These are phyloP conservation scores for Piloderma croceum DNA, from an alignment of 768 basidiomycete genomes.

Conservation along the genomic window DNA sequence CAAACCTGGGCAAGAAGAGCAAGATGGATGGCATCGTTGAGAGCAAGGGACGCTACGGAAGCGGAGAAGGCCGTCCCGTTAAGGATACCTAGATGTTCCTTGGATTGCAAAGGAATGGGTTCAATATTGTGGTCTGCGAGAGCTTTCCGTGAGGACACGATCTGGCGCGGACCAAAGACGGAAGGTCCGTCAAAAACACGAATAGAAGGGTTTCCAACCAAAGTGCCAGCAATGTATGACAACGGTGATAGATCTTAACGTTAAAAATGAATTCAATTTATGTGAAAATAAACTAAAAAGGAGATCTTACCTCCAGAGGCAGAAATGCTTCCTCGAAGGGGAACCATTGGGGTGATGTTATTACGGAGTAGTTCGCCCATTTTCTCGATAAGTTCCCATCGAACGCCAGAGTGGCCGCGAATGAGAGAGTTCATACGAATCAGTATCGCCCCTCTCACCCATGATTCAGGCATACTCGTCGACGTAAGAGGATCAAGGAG, in stretches of 20 bases:
- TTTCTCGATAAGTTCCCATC: constrained; percentile 69
- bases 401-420: constrained; percentile 76
- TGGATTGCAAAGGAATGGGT: constrained; percentile 56
- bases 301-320: constrained; percentile 59
- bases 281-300: constrained; percentile 3
- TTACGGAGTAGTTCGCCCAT: constrained; percentile 57
- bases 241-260: constrained; percentile 44
- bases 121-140: constrained; percentile 48
- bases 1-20: constrained; percentile 60
- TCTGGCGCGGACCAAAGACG: constrained; percentile 43
- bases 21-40: constrained; percentile 64
- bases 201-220: constrained; percentile 61
- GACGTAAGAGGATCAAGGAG: constrained; percentile 62
- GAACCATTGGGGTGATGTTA: constrained; percentile 71
- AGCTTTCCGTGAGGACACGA: constrained; percentile 46
- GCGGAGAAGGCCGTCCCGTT: constrained; percentile 78
- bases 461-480: constrained; percentile 77
- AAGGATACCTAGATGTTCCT: constrained; percentile 64
- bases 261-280: background rate
- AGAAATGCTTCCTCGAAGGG: constrained; percentile 71
- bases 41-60: constrained; percentile 63
- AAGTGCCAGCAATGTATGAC: constrained; percentile 62
- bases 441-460: constrained; percentile 79
- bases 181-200: constrained; percentile 56
- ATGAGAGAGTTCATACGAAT: constrained; percentile 80